Conservation (phyloP, 2,329 filamentous ascomycete genomes). For the Fusarium sp. region DNA sequence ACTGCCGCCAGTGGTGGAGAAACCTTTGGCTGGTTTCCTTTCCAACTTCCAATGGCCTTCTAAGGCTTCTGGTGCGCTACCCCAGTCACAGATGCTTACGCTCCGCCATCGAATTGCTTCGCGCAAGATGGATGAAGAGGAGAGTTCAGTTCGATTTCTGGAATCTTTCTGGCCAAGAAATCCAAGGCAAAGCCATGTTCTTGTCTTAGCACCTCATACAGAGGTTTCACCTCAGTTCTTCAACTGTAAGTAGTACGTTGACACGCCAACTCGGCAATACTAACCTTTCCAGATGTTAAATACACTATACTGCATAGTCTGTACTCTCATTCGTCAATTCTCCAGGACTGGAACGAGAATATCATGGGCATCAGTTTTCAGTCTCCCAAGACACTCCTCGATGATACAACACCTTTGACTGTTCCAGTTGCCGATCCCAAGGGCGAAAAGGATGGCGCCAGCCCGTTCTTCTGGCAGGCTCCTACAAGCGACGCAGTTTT, state of each 20-base stretch:
- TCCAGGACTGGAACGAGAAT: conserved; percentile 60
- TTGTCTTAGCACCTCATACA: conserved; percentile 84
- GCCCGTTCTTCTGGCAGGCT: conserved; percentile 84
- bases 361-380: conserved; percentile 86
- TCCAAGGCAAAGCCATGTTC: conserved; percentile 74
- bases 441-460: conserved; percentile 46
- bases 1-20: conserved; percentile 77
- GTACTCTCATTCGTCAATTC: conserved; percentile 67
- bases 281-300: conserved; percentile 69
- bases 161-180: conserved; percentile 88
- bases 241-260: conserved; percentile 67
- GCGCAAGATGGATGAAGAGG: conserved; percentile 69
- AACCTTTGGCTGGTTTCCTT: conserved; percentile 71
- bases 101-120: conserved; percentile 79
- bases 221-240: conserved; percentile 86
- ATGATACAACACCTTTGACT: conserved; percentile 67
- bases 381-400: conserved; percentile 71
- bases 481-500: conserved; percentile 85
- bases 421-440: conserved; percentile 51
- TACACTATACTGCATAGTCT: conserved; percentile 81
- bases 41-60: conserved; percentile 76
- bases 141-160: conserved; percentile 79
- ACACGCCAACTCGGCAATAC: not conserved
- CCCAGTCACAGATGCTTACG: conserved; percentile 67
- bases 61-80: conserved; percentile 49